Evolutionary conservation across 345 rosid species (phyloP).

Genomic region (Lepidium africanum): DNA sequence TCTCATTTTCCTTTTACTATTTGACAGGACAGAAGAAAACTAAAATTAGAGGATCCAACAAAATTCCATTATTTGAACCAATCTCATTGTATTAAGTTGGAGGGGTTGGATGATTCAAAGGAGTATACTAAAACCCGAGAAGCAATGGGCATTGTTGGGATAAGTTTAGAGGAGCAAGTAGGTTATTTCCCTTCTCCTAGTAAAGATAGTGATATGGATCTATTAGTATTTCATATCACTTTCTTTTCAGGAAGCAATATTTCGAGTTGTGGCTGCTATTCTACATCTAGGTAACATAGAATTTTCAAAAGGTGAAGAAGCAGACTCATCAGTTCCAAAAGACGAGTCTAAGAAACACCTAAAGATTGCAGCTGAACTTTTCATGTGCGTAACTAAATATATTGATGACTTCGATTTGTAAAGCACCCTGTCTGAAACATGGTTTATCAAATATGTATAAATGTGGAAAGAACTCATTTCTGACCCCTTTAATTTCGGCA

Average conservation of each 20-base stretch:
- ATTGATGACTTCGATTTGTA: conserved; percentile 5
- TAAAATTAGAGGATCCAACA: conserved; percentile 62
- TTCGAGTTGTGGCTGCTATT: conserved; percentile 85
- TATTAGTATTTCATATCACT: conserved; percentile 6
- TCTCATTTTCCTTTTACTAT: background rate
- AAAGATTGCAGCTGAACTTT: conserved; percentile 82
- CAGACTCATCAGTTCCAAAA: conserved; percentile 81
- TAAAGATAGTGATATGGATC: background rate
- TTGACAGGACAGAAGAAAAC: conserved; percentile 55
- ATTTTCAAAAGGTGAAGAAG: conserved; percentile 81
- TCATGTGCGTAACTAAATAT: conserved; percentile 41
- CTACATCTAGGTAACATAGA: conserved; percentile 96
- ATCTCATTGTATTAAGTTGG: conserved; percentile 72
- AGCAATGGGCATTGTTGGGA: conserved; percentile 95
- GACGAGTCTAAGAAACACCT: conserved; percentile 72
- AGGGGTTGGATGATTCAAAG: conserved; percentile 68
- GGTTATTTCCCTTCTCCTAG: background rate
- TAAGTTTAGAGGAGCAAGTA: conserved; percentile 81
- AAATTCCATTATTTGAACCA: conserved; percentile 83
- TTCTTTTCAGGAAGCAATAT: conserved; percentile 68
- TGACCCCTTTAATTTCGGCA: conserved; percentile 27
- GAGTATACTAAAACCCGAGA: conserved; percentile 72
- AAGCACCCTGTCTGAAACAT: background rate
- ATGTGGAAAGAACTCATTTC: background rate
- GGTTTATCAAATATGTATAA: background rate